Conservation (phyloP, 2,329 filamentous ascomycete species). For the Sclerotiophoma versabilis region DNA sequence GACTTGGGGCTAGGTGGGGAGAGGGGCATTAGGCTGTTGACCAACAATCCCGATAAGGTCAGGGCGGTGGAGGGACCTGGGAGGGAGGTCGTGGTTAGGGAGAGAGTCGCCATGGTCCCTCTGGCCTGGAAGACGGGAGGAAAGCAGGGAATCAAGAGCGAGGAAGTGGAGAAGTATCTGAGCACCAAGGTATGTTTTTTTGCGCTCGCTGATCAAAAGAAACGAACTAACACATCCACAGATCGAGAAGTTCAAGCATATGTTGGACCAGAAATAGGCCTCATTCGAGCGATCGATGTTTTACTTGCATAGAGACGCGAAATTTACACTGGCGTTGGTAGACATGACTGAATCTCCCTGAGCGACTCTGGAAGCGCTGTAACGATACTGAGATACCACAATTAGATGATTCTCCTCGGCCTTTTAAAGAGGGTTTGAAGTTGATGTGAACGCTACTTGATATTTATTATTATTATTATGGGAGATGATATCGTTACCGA, state of each 20-base stretch:
- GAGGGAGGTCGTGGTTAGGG: constrained; percentile 83
- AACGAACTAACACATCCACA: constrained; percentile 29
- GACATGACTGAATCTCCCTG: neutral
- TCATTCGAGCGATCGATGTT: neutral
- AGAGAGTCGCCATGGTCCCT: constrained; percentile 94
- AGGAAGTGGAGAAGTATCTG: constrained; percentile 92
- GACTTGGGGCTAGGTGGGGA: constrained; percentile 79
- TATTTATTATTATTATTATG: too few species aligned
- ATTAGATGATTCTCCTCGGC: neutral
- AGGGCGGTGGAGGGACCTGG: constrained; percentile 91
- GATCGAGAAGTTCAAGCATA: constrained; percentile 63
- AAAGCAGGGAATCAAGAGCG: constrained; percentile 80
- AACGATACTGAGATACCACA: constrained; percentile 9
- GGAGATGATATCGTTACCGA: too few species aligned
- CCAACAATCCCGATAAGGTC: constrained; percentile 98
- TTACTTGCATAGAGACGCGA: neutral
- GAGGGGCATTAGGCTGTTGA: constrained; percentile 79
- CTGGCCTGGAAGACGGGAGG: constrained; percentile 85
- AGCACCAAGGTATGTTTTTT: constrained; percentile 79
- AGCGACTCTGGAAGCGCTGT: neutral
- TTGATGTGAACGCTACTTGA: neutral
- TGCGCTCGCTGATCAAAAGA: too few species aligned
- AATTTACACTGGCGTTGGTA: neutral
- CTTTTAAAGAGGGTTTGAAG: too few species aligned
- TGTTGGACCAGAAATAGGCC: constrained; percentile 49